A percentile compares a stretch with the other conserved stretches of the same genome.
Conservation (phyloP, 805 yeast species). For the Tetrapisispora phaffii region DNA sequence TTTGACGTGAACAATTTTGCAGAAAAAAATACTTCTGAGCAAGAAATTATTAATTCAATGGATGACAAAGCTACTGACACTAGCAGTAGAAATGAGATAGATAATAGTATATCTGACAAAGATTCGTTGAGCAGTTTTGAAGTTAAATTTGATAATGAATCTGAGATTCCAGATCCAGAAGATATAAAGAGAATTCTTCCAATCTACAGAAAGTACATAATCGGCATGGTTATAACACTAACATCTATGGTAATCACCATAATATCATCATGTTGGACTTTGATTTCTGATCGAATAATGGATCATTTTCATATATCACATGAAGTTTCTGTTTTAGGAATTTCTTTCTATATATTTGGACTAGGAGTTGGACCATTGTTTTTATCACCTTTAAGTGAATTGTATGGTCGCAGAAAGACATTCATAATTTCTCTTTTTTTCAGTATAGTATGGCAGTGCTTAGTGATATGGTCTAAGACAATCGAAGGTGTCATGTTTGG, state of each 20-base stretch:
- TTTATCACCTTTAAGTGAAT: conserved; percentile 59
- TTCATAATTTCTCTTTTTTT: conserved; percentile 49
- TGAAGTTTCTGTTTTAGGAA: conserved; percentile 48
- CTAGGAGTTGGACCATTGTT: conserved; percentile 60
- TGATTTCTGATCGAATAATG: conserved; percentile 45
- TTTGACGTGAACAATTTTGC: no score
- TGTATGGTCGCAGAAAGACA: conserved; percentile 52
- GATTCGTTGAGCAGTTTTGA: conserved; percentile 12
- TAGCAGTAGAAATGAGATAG: neutral
- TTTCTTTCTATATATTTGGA: conserved; percentile 59
- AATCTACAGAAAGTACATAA: conserved; percentile 42
- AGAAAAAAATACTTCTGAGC: no score
- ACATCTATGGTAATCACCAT: conserved; percentile 55
- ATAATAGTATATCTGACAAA: neutral
- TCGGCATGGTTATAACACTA: conserved; percentile 43
- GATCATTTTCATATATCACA: conserved; percentile 40
- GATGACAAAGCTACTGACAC: neutral
- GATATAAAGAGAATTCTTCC: conserved; percentile 32
- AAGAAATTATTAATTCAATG: neutral
- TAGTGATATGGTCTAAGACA: conserved; percentile 46
- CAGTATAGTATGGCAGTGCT: conserved; percentile 50
- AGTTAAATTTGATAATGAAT: conserved; percentile 19
- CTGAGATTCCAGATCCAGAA: conserved; percentile 20
- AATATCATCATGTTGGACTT: conserved; percentile 60
- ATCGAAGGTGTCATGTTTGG: conserved; percentile 55